Evolutionary conservation across 1,284 basidiomycete species (phyloP).

Genomic region (Moniliophthora roreri): DNA sequence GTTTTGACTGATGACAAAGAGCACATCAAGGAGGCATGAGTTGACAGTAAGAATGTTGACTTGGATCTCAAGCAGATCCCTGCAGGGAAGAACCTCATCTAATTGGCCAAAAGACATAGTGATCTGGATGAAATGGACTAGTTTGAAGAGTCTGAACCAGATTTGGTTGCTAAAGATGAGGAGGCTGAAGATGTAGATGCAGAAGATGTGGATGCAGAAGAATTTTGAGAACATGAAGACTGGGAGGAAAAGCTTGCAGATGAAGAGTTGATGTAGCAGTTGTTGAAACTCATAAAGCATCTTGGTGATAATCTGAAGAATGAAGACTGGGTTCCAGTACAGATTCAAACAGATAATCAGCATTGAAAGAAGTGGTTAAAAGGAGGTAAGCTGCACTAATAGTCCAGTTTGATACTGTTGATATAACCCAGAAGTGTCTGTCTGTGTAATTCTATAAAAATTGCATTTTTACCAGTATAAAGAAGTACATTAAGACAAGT

Average conservation of each 20-base stretch:
- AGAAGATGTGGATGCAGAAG: too few species aligned
- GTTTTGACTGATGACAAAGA: background rate
- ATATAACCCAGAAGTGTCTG: too few species aligned
- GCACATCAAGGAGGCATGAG: too few species aligned
- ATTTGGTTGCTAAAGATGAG: background rate
- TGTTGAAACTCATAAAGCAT: conserved; percentile 15
- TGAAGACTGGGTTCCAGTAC: conserved; percentile 20
- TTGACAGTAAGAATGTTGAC: background rate
- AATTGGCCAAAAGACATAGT: too few species aligned
- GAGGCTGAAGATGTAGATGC: background rate
- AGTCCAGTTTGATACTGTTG: conserved; percentile 6
- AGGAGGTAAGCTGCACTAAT: background rate
- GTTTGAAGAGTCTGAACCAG: background rate
- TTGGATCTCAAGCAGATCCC: too few species aligned
- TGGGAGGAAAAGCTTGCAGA: conserved; percentile 13
- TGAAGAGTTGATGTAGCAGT: conserved; percentile 8
- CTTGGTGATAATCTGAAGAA: conserved; percentile 13
- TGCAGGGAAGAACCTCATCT: too few species aligned
- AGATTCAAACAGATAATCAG: conserved; percentile 4
- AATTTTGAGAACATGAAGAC: background rate
- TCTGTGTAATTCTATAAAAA: too few species aligned
- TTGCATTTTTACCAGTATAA: too few species aligned
- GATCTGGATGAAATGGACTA: too few species aligned
- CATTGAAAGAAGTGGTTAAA: too few species aligned
- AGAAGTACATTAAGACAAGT: too few species aligned